phyloP scores from a whole-genome alignment of 176 grass and related monocot species.

The Paspalum vaginatum region DNA sequence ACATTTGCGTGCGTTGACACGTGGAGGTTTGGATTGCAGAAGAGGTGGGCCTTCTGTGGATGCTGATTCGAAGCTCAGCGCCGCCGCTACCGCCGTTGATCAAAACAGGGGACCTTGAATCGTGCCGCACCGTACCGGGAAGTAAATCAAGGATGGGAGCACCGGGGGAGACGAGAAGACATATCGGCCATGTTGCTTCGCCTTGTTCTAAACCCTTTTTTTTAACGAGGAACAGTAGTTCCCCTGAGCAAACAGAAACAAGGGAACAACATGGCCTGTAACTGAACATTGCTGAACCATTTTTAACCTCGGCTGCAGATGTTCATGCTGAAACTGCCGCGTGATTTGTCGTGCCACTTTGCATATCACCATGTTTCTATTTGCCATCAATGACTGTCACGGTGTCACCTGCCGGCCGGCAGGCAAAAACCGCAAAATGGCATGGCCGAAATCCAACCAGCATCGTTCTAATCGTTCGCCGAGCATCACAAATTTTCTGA shows the following conservation, averaged over 20 bases:
- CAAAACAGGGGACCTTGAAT: not conserved
- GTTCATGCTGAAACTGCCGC: not conserved
- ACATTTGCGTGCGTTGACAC: not conserved
- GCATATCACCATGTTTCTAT: too few relatives aligned
- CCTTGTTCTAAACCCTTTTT: not conserved
- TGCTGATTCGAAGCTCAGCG: constrained; percentile 8
- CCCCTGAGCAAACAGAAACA: not conserved
- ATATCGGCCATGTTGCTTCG: not conserved
- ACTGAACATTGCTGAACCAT: not conserved
- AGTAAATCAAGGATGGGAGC: constrained; percentile 6
- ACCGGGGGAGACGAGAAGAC: not conserved
- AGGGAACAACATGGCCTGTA: not conserved
- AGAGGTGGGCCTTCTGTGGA: constrained; percentile 44
- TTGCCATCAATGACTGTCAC: too few relatives aligned
- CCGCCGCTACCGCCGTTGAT: not conserved
- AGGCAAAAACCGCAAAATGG: too few relatives aligned
- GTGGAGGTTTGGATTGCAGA: constrained; percentile 27
- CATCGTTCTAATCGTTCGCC: too few relatives aligned
- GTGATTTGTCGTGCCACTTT: not conserved
- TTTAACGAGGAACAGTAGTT: not conserved
- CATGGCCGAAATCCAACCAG: too few relatives aligned
- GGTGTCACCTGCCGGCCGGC: too few relatives aligned
- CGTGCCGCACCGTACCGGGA: not conserved
- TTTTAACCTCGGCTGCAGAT: not conserved
- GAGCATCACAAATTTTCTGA: too few relatives aligned